phyloP scores from a whole-genome alignment of 768 basidiomycete genomes.

The Leccinellum rugosiceps region DNA sequence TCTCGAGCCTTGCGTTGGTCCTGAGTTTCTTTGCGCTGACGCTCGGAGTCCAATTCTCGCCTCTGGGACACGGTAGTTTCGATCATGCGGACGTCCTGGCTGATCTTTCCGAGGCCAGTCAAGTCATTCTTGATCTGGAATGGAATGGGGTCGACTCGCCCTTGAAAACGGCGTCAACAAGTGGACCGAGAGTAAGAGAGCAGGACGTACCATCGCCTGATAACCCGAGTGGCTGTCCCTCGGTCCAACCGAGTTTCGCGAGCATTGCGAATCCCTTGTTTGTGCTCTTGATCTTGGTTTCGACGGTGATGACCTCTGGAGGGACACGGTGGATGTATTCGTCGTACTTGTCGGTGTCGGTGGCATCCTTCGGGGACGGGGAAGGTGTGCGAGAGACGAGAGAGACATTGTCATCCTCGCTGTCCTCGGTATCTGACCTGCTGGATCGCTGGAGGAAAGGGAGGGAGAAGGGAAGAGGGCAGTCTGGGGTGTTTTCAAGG shows the following conservation, averaged over 20 bases:
- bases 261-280: constrained; percentile 84
- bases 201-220: constrained; percentile 65
- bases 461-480: constrained; percentile 46
- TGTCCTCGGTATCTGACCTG: constrained; percentile 44
- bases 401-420: constrained; percentile 66
- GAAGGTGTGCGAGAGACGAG: constrained; percentile 76
- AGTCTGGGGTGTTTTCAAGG: constrained; percentile 48
- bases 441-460: constrained; percentile 61
- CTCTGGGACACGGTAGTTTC: constrained; percentile 83
- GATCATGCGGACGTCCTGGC: constrained; percentile 78
- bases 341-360: constrained; percentile 67
- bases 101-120: constrained; percentile 76
- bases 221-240: constrained; percentile 77
- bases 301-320: constrained; percentile 72
- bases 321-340: constrained; percentile 51
- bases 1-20: constrained; percentile 73
- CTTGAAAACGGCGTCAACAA: constrained; percentile 34
- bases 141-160: constrained; percentile 79
- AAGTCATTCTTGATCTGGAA: constrained; percentile 76
- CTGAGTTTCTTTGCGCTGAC: constrained; percentile 75
- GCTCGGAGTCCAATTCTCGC: constrained; percentile 76
- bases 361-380: constrained; percentile 46
- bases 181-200: constrained; percentile 39
- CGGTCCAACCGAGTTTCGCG: constrained; percentile 78
- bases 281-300: constrained; percentile 72